Evolutionary conservation across 176 grass and related monocot genomes (phyloP).

Genomic region (maize (Zea mays)): Zm-B73-REFERENCE-NAM-5.0 NC_050100.1:213565501-213566000

Average conservation of each 20-base stretch:
- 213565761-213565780: slow-evolving; percentile 49
- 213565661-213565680: slow-evolving; percentile 52
- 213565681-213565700: slow-evolving; percentile 30
- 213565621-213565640: slow-evolving; percentile 59
- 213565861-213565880: slow-evolving; percentile 68
- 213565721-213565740: background rate
- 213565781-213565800: slow-evolving; percentile 35
- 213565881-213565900: slow-evolving; percentile 34
- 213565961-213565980: slow-evolving; percentile 57
- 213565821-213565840: slow-evolving; percentile 58
- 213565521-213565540: slow-evolving; percentile 79
- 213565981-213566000: slow-evolving; percentile 67
- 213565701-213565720: slow-evolving; percentile 32
- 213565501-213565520: slow-evolving; percentile 86
- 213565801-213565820: slow-evolving; percentile 47
- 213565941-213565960: background rate
- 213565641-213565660: slow-evolving; percentile 62
- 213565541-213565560: slow-evolving; percentile 78
- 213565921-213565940: slow-evolving; percentile 51
- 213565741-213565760: slow-evolving; percentile 24
- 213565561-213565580: slow-evolving; percentile 71
- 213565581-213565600: slow-evolving; percentile 78
- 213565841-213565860: slow-evolving; percentile 58
- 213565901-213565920: slow-evolving; percentile 68
- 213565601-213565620: slow-evolving; percentile 74